These are phyloP conservation scores for Rhododendron molle DNA, from an alignment of 148 eudicot species.

Conservation along the genomic window DNA sequence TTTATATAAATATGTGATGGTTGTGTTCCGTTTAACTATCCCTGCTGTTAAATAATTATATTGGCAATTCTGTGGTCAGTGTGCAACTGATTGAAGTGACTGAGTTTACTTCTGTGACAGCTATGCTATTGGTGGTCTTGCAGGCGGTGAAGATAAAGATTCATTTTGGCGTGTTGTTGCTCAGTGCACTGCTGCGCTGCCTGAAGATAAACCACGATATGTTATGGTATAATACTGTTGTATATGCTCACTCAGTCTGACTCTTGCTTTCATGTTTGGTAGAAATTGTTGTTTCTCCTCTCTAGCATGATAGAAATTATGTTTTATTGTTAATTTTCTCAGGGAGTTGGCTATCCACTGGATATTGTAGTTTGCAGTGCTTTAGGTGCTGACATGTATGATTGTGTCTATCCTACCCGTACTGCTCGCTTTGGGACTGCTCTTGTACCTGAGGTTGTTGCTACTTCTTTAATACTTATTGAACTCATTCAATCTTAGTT, in stretches of 20 bases:
- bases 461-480: slow-evolving; percentile 4
- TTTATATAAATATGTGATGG: not conserved
- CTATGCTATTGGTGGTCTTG: slow-evolving; percentile 96
- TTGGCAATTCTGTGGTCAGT: not conserved
- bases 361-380: slow-evolving; percentile 97
- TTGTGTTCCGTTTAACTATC: not conserved
- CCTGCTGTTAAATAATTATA: not conserved
- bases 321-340: slow-evolving; percentile 10
- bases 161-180: slow-evolving; percentile 96
- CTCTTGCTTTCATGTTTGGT: not conserved
- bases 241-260: not conserved
- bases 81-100: slow-evolving; percentile 15
- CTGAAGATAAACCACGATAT: slow-evolving; percentile 87
- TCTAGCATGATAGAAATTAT: not conserved
- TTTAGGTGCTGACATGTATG: slow-evolving; percentile 96
- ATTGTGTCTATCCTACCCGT: slow-evolving; percentile 92
- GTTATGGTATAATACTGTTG: slow-evolving; percentile 57
- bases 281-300: not conserved
- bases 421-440: slow-evolving; percentile 97
- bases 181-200: slow-evolving; percentile 85
- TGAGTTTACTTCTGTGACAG: slow-evolving; percentile 47
- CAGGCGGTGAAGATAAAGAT: slow-evolving; percentile 98
- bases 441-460: slow-evolving; percentile 70
- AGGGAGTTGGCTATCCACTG: slow-evolving; percentile 93
- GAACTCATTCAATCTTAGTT: not conserved